Base-by-base conservation (phyloP, 176 grass and related monocot species). In the Oryza nivara region DNA sequence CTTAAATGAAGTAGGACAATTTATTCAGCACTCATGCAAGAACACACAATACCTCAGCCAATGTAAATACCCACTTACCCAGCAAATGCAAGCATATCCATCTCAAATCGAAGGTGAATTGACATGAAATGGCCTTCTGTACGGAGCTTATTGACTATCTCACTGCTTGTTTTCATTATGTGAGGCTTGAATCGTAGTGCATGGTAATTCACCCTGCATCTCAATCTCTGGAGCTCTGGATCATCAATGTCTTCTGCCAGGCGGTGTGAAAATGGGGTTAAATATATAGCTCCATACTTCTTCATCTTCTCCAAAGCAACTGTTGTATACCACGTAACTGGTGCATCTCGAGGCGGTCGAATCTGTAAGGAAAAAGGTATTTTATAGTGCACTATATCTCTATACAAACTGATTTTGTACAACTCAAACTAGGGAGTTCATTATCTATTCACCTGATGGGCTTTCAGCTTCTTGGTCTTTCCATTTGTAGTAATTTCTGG, bases 31-130 rank as follows among this genome's bases (percentile, higher is more conserved):
- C 20, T 60, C 58, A 46, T 49, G 49, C 43, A 46, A 49, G 38
- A 23, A 71, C n/a, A 19, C 6, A 51, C 17, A 32, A 20, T 74
- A 54, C 19, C 70, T 52, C 67, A 76, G 63, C 47, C 41, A 88
- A 86, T 67, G 70, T 48, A 28, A 28, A 28, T 83, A 28, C 8
- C 58, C 19, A 63, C 71, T 32, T 94, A 99, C 96, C 93, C 96
- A 58, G 96, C 93, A 94, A 96, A 99, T 79, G 96, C 90, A 87
- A 99, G 93, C 96, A 99, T 99, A 88, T 99, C 96, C 91, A 99
- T 90, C 90, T 99, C 96, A 70, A 99, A 99, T 0, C 96, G 86
- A 89, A 99, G 93, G 88, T 99, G 96, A 88, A 99, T 99, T 71
- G 96, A 99, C 93, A 99, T 92, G 72, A 94, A 99, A 87, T 96